Percentiles rank a stretch among this genome's conserved stretches.
phyloP scores from a whole-genome alignment of 495 filamentous ascomycete species.

The Glarea lozoyensis region DNA sequence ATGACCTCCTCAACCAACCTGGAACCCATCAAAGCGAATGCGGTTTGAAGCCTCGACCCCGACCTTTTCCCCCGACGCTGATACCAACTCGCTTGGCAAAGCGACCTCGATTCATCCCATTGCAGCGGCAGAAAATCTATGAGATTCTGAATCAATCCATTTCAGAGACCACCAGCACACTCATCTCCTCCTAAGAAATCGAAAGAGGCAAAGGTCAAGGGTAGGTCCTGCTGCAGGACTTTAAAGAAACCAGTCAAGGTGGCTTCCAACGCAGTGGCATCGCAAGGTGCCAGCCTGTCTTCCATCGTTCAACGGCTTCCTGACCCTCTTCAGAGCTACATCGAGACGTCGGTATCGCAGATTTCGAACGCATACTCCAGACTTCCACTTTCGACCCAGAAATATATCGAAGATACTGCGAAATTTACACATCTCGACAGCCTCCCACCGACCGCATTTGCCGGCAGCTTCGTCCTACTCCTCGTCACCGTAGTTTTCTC shows the following conservation, averaged over 20 bases:
- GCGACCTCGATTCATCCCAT: too few species aligned
- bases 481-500: slow-evolving; percentile 11
- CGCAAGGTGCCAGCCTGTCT: slow-evolving; percentile 38
- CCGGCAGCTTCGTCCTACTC: slow-evolving; percentile 8
- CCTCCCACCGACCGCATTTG: slow-evolving; percentile 13
- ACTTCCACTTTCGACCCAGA: slow-evolving; percentile 15
- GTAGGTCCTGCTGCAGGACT: slow-evolving; percentile 7
- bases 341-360: slow-evolving; percentile 33
- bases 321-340: slow-evolving; percentile 36
- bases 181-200: background rate
- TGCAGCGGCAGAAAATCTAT: background rate
- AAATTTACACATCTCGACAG: slow-evolving; percentile 29
- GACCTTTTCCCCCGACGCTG: too few species aligned
- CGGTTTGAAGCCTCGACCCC: too few species aligned
- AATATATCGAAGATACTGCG: slow-evolving; percentile 44
- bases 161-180: background rate
- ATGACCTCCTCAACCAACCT: too few species aligned
- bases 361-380: slow-evolving; percentile 22
- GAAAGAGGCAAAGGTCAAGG: background rate
- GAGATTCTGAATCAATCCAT: background rate
- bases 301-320: slow-evolving; percentile 33
- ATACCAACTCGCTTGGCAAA: too few species aligned
- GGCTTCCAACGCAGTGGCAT: slow-evolving; percentile 45
- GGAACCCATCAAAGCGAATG: too few species aligned
- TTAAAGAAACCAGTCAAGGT: slow-evolving; percentile 31